Evolutionary conservation across 116 monocot species (phyloP), one percentile per base, ranked within the genome.

Genomic region (Zostera marina): DNA sequence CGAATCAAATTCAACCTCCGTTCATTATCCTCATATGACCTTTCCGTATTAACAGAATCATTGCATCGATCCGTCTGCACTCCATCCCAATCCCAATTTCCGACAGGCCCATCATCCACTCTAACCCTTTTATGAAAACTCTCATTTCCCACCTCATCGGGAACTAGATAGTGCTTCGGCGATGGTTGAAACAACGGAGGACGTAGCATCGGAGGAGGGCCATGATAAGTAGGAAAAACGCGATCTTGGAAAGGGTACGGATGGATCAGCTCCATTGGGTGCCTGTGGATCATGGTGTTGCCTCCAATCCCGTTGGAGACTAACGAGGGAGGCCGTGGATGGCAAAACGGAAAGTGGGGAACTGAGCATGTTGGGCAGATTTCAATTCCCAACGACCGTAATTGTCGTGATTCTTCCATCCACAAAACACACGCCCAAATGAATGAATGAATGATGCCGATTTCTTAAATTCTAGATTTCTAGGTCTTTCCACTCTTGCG

Each of bases 71-170:
- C 32, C 12, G 15, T 26, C 38, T 11, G 38, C 5, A 56, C 13
- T 43, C 39, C 39, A 19, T 13, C 42, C 9, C 47, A 45, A 19
- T 13, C 42, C 9, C 47, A 45, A 45, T 43, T 21, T 13, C 44
- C 56, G 14, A 61, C 11, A 4, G 12, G 19, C 12, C 64, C 22
- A 38, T 73, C 88, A 25, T 69, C 84, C 11, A 89, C 52, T 51
- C 90, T 75, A 84, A 84, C 76, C 61, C 84, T 66, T 69, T 89
- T 89, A 5, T 54, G 40, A 19, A 69, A 63, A 22, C 19, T 58
- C 49, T 74, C 77, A 32, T 52, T 39, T 13, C 67, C 44, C 21
- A 60, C 16, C 10, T 60, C 60, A 12, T 60, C 60, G 17, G 12
- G 16, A 19, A 42, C 38, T 4, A 19, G 8, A 7, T 22, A 17